phyloP scores from a whole-genome alignment of 108 stramenopile genomes.

The Cyclostephanos tholiformis region DNA sequence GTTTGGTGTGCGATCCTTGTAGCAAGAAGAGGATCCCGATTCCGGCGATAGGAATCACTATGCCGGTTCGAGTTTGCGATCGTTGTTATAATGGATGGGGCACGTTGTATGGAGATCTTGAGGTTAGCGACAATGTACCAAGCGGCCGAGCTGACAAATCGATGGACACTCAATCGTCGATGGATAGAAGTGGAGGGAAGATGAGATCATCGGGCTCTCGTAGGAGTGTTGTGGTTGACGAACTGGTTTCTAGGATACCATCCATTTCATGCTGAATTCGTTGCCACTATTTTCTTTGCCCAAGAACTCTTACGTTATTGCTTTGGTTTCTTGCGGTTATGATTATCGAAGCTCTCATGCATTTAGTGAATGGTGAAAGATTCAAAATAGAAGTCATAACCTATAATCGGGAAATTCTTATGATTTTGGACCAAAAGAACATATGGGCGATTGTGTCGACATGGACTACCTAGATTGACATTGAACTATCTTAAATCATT shows the following conservation, averaged over 20 bases:
- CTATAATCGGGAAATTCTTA: too few species aligned
- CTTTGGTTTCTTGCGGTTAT: too few species aligned
- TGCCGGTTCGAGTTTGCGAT: constrained; percentile 92
- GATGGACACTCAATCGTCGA: constrained; percentile 1
- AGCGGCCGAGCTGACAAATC: not conserved
- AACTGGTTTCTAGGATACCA: constrained; percentile 63
- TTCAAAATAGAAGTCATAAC: too few species aligned
- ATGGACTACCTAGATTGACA: too few species aligned
- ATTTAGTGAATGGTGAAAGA: too few species aligned
- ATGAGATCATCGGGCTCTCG: constrained; percentile 23
- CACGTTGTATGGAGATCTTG: constrained; percentile 46
- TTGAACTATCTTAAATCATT: too few species aligned
- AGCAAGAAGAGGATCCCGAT: constrained; percentile 83
- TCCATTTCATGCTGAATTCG: constrained; percentile 13
- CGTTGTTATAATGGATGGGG: constrained; percentile 91
- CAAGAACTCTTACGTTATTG: too few species aligned
- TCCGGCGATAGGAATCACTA: constrained; percentile 84
- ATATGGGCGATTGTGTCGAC: too few species aligned
- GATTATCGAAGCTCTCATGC: too few species aligned
- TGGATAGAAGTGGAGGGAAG: not conserved
- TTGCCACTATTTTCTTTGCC: too few species aligned
- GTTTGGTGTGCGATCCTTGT: constrained; percentile 95
- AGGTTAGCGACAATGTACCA: constrained; percentile 6
- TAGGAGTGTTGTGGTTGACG: constrained; percentile 74
- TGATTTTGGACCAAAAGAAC: too few species aligned